Conservation (phyloP, 2,329 filamentous ascomycete genomes). For the Colletotrichum lindemuthianum region DNA sequence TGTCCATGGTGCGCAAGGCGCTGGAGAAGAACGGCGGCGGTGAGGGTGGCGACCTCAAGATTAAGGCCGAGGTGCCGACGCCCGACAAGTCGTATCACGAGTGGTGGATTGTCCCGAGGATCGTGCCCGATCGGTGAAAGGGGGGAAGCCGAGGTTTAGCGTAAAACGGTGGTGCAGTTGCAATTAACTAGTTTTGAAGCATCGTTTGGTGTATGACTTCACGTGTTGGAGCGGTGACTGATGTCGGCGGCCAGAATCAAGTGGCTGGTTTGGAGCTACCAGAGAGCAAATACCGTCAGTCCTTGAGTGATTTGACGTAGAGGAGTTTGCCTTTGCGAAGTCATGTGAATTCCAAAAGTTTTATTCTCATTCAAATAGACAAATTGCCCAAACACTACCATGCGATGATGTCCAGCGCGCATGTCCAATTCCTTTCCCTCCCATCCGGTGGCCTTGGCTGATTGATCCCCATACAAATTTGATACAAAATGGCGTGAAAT, state of each 20-base stretch:
- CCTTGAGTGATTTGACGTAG: too few relatives aligned
- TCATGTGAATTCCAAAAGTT: too few relatives aligned
- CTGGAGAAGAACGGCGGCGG: constrained; percentile 48
- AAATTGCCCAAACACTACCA: constrained; percentile 12
- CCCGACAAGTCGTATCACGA: constrained; percentile 67
- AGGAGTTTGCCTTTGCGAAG: too few relatives aligned
- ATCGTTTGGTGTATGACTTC: too few relatives aligned
- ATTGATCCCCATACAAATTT: constrained; percentile 17
- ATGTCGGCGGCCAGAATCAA: too few relatives aligned
- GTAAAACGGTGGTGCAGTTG: not conserved
- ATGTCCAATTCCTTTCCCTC: not conserved
- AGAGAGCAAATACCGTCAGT: too few relatives aligned
- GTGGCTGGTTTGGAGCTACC: too few relatives aligned
- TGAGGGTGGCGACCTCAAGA: constrained; percentile 44
- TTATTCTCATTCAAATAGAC: not conserved
- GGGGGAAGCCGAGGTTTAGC: constrained; percentile 1
- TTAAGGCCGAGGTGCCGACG: constrained; percentile 63
- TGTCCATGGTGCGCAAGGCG: constrained; percentile 68
- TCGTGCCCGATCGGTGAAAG: constrained; percentile 42
- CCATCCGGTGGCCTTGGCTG: constrained; percentile 17
- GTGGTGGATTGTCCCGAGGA: constrained; percentile 72
- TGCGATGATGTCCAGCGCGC: constrained; percentile 16
- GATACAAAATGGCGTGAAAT: constrained; percentile 15
- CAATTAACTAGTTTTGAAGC: too few relatives aligned
- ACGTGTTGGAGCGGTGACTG: too few relatives aligned